Conservation (phyloP, 768 basidiomycete species). For the Russula abietina region DNA sequence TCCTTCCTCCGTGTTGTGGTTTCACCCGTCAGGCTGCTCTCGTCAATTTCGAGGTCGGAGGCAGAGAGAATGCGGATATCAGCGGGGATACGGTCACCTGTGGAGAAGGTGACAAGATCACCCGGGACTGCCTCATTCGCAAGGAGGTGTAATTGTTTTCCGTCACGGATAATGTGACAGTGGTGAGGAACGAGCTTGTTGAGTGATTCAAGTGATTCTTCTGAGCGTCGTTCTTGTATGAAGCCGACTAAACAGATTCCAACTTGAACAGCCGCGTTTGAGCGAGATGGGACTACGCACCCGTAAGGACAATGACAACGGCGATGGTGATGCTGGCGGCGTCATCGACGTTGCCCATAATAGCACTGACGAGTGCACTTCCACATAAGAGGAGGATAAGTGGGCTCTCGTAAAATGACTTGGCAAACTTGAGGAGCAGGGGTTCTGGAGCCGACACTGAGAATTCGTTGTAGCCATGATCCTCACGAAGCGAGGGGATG, state of each 20-base stretch:
- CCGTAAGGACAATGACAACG: slow-evolving; percentile 87
- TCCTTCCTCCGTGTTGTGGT: slow-evolving; percentile 74
- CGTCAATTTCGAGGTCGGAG: slow-evolving; percentile 88
- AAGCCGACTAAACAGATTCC: slow-evolving; percentile 61
- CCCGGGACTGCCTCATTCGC: slow-evolving; percentile 97
- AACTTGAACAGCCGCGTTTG: not conserved
- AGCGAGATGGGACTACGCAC: slow-evolving; percentile 39
- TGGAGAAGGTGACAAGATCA: slow-evolving; percentile 82
- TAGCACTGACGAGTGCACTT: slow-evolving; percentile 80
- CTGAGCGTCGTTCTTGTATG: slow-evolving; percentile 90
- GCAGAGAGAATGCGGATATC: slow-evolving; percentile 81
- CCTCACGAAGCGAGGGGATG: slow-evolving; percentile 56
- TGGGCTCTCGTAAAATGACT: slow-evolving; percentile 93
- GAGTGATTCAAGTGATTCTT: slow-evolving; percentile 88
- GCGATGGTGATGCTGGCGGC: slow-evolving; percentile 90
- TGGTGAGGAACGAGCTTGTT: slow-evolving; percentile 98
- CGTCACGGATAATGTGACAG: slow-evolving; percentile 83
- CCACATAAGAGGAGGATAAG: slow-evolving; percentile 86
- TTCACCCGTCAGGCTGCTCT: slow-evolving; percentile 93
- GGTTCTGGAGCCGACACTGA: slow-evolving; percentile 79
- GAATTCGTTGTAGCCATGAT: slow-evolving; percentile 92
- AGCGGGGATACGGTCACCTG: slow-evolving; percentile 91
- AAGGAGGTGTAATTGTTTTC: slow-evolving; percentile 68
- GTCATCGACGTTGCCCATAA: slow-evolving; percentile 96
- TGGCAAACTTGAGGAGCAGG: slow-evolving; percentile 78